Evolutionary conservation across 2,329 filamentous ascomycete species (phyloP), one percentile per base, ranked within the genome.

Genomic region (Scytalidium sp.): DNA sequence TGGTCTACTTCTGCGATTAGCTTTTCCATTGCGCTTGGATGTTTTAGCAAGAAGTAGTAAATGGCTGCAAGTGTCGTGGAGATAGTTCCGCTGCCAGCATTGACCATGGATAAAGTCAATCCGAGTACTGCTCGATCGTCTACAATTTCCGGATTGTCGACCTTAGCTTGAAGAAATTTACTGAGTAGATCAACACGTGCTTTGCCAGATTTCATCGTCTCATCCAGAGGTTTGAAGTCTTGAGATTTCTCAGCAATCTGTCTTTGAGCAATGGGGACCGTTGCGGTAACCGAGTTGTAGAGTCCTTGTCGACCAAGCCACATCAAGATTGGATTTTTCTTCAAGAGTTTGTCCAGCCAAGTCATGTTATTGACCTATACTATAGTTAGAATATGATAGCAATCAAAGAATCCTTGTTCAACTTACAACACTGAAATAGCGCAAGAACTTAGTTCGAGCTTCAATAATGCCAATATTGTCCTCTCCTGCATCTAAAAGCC

Each of bases 321-420:
- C 40, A 48, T 43, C 3, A 48, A 9, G 15, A 48, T 43, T 6
- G 46, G 40, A n/a, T 48, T 48, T n/a, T 48, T 48, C 21, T 43
- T 29, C 21, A 44, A 41, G 15, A 43, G 8, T 32, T 43, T 43
- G n/a, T 48, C 46, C 39, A 48, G 17, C 46, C 41, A 48, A 10
- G 46, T 25, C 3, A 48, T 23, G 17, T 48, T 43, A n/a, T 43
- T 21, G 1, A 43, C 39, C 46, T 48, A 48, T 3, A 23, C 6
- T 19, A 43, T n/a, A 3, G 17, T 20, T 29, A 19, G 43, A 21
- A 48, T 48, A n/a, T 15, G 25, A 27, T 13, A 27, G 13, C 25
- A 27, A 36, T 36, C 13, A 36, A 9, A 8, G 32, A n/a, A n/a
- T n/a, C n/a, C n/a, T n/a, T n/a, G n/a, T n/a, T n/a, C 17, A 8